Evolutionary conservation across 345 rosid genomes (phyloP).

Genomic region (Iberis pinnata): DNA sequence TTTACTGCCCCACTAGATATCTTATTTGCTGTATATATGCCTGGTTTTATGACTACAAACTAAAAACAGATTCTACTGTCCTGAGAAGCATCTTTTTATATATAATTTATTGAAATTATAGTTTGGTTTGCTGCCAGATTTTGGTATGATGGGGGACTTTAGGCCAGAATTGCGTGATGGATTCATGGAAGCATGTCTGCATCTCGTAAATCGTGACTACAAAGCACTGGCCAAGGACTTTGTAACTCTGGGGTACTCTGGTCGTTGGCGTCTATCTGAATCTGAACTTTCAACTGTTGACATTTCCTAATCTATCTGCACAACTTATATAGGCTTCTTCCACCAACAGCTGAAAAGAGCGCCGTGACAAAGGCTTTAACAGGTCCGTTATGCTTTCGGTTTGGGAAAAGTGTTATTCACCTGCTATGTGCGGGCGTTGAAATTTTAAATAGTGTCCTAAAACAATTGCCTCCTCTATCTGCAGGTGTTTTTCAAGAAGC

Average conservation of each 20-base stretch:
- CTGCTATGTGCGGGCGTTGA: background rate
- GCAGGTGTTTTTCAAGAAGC: slow-evolving; percentile 79
- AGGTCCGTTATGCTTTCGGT: slow-evolving; percentile 35
- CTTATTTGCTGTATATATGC: background rate
- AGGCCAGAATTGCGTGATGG: slow-evolving; percentile 83
- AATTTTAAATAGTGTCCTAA: slow-evolving; percentile 10
- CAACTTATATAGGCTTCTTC: slow-evolving; percentile 61
- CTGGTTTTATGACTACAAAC: slow-evolving; percentile 8
- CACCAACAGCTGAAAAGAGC: slow-evolving; percentile 69
- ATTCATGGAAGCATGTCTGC: slow-evolving; percentile 93
- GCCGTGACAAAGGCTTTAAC: slow-evolving; percentile 85
- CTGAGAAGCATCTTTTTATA: slow-evolving; percentile 2
- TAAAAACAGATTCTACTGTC: slow-evolving; percentile 1
- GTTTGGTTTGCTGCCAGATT: slow-evolving; percentile 48
- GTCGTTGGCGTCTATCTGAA: slow-evolving; percentile 23
- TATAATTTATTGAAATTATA: slow-evolving; percentile 29
- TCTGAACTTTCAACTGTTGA: slow-evolving; percentile 20
- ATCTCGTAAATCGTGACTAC: slow-evolving; percentile 93
- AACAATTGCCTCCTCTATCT: slow-evolving; percentile 18
- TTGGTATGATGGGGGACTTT: slow-evolving; percentile 99
- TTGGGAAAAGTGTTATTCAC: slow-evolving; percentile 10
- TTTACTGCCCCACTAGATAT: slow-evolving; percentile 2
- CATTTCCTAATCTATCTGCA: slow-evolving; percentile 23
- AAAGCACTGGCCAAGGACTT: slow-evolving; percentile 82
- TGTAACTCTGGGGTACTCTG: slow-evolving; percentile 77